A percentile compares a stretch with the other conserved stretches of the same genome.
Conservation (phyloP, 2,329 filamentous ascomycete species). For the Grosmannia clavigera region DNA sequence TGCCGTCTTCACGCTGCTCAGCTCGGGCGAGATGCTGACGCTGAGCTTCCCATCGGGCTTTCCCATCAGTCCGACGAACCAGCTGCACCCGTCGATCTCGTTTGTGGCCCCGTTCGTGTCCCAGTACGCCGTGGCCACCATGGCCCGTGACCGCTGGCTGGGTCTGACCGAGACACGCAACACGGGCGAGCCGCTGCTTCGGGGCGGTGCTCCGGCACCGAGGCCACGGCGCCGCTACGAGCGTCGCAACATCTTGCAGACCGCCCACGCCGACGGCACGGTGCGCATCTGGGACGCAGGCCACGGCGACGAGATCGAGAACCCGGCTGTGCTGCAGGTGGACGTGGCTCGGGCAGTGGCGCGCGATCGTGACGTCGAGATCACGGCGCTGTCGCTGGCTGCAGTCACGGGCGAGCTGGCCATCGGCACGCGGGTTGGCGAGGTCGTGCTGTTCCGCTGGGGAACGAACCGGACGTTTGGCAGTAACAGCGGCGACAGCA, state of each 20-base stretch:
- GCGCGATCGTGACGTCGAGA: constrained; percentile 62
- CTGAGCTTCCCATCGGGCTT: constrained; percentile 87
- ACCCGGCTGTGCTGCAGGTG: constrained; percentile 66
- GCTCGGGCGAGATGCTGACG: constrained; percentile 80
- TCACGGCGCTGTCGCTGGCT: constrained; percentile 70
- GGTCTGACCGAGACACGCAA: constrained; percentile 76
- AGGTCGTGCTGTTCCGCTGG: constrained; percentile 80
- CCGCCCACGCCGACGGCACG: constrained; percentile 81
- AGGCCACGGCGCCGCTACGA: constrained; percentile 67
- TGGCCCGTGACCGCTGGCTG: constrained; percentile 75
- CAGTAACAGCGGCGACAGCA: constrained; percentile 30
- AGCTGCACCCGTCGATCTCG: constrained; percentile 75
- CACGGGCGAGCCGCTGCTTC: constrained; percentile 64
- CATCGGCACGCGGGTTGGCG: constrained; percentile 70
- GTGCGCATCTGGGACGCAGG: constrained; percentile 90
- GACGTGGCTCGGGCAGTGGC: constrained; percentile 75
- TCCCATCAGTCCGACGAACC: constrained; percentile 83
- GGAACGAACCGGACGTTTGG: constrained; percentile 65
- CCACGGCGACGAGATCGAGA: constrained; percentile 87
- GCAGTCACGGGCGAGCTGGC: constrained; percentile 74
- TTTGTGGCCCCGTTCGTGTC: constrained; percentile 86
- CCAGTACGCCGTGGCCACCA: constrained; percentile 54
- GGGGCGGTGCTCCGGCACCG: constrained; percentile 63
- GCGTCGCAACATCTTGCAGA: constrained; percentile 70
- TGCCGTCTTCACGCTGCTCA: constrained; percentile 64